These are phyloP conservation scores for Halophytophthora polymorphica DNA, from an alignment of 352 stramenopile genomes.

Conservation along the genomic window DNA sequence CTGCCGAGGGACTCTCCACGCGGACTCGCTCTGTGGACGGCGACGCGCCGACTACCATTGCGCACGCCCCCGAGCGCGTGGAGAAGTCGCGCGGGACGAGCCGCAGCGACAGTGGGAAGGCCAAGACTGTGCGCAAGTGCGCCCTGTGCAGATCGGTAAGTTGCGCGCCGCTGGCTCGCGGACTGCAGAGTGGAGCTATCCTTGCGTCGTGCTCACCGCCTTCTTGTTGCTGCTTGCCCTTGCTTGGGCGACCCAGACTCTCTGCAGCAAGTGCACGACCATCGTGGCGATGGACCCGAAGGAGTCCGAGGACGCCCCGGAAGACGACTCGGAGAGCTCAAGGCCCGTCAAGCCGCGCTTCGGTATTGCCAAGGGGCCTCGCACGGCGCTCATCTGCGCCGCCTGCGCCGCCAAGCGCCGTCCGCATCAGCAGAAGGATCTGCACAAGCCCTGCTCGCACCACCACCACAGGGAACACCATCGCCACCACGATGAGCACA, in stretches of 20 bases:
- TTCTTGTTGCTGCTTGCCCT: background rate
- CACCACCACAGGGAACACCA: too few relatives aligned
- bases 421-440: constrained; percentile 2
- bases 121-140: background rate
- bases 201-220: constrained; percentile 3
- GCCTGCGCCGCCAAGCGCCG: constrained; percentile 22
- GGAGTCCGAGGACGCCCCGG: background rate
- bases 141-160: constrained; percentile 21
- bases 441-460: background rate
- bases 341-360: constrained; percentile 29
- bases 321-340: constrained; percentile 12
- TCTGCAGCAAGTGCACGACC: constrained; percentile 14
- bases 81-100: background rate
- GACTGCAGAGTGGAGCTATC: constrained; percentile 4
- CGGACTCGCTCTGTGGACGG: too few relatives aligned
- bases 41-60: too few relatives aligned
- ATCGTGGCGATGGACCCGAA: constrained; percentile 14
- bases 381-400: constrained; percentile 21
- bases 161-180: constrained; percentile 9
- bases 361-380: constrained; percentile 16
- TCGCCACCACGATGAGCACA: too few relatives aligned
- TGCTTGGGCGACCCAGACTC: constrained; percentile 9
- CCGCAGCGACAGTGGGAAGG: constrained; percentile 11
- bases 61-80: too few relatives aligned
- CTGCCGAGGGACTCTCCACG: too few relatives aligned